Evolutionary conservation across 768 basidiomycete species (phyloP).

Genomic region (Leccinum arenicola): DNA sequence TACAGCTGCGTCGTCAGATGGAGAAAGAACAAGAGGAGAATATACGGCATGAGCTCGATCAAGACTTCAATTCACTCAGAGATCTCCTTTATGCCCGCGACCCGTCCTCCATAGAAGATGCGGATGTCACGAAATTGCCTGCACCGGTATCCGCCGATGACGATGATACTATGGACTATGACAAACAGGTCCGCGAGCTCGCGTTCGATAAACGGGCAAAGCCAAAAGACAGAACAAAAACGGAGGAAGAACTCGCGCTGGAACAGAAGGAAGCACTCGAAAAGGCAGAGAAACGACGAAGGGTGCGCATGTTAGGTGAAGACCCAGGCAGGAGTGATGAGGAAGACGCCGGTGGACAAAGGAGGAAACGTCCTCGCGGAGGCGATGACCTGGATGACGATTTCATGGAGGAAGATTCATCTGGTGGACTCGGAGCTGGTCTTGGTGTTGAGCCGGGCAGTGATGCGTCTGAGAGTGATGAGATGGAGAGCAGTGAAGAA

Average conservation of each 20-base stretch:
- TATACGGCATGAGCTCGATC: conserved; percentile 83
- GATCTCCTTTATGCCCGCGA: conserved; percentile 64
- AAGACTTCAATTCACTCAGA: conserved; percentile 80
- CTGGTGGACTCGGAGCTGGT: conserved; percentile 32
- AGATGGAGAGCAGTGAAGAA: conserved; percentile 32
- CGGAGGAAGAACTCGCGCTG: conserved; percentile 88
- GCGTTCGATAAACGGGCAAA: conserved; percentile 93
- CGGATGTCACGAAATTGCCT: conserved; percentile 3
- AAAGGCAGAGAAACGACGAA: conserved; percentile 75
- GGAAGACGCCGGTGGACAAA: conserved; percentile 40
- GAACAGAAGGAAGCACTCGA: conserved; percentile 87
- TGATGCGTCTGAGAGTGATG: conserved; percentile 33
- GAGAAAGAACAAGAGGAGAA: conserved; percentile 84
- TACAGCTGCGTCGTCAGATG: conserved; percentile 81
- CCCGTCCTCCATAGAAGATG: conserved; percentile 41
- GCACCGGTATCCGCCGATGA: background rate
- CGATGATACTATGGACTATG: conserved; percentile 65
- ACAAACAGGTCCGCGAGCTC: conserved; percentile 87
- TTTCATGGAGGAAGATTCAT: conserved; percentile 46
- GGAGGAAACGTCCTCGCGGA: conserved; percentile 55
- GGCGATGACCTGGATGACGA: conserved; percentile 95
- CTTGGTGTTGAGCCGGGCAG: conserved; percentile 41
- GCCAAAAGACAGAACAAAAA: conserved; percentile 93
- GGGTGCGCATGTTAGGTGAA: conserved; percentile 83
- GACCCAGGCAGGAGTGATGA: conserved; percentile 67